A percentile compares a stretch with the other conserved stretches of the same genome.
Conservation (phyloP, 1,284 basidiomycete genomes). For the Rugosomyces carneus region DNA sequence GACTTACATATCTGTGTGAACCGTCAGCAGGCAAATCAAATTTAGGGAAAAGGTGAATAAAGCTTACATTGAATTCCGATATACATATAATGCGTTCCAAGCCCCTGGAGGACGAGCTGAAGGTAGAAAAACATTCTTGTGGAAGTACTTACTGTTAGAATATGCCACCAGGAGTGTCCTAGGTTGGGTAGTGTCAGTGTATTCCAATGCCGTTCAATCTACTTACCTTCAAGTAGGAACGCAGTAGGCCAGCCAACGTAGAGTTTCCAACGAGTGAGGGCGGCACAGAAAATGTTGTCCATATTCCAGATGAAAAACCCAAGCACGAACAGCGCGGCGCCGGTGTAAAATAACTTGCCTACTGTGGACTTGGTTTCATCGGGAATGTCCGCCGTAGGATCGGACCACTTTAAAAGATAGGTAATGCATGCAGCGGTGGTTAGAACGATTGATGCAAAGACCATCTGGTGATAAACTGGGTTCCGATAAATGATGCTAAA, state of each 20-base stretch:
- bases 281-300: conserved; percentile 62
- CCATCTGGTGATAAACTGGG: conserved; percentile 61
- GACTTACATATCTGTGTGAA: conserved; percentile 47
- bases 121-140: background rate
- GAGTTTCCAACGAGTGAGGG: conserved; percentile 48
- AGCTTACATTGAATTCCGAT: conserved; percentile 54
- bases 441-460: conserved; percentile 52
- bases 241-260: conserved; percentile 55
- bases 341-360: conserved; percentile 37
- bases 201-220: background rate
- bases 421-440: conserved; percentile 37
- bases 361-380: conserved; percentile 34
- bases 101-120: conserved; percentile 31
- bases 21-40: conserved; percentile 1
- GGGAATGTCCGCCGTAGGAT: conserved; percentile 36
- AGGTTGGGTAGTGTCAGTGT: background rate
- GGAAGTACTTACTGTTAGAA: conserved; percentile 43
- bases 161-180: conserved; percentile 72
- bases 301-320: conserved; percentile 67
- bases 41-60: background rate
- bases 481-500: conserved; percentile 48
- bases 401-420: conserved; percentile 43
- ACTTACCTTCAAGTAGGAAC: conserved; percentile 56
- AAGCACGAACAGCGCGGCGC: conserved; percentile 43
- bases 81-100: conserved; percentile 56